Evolutionary conservation across 108 stramenopile species (phyloP), one percentile per base, ranked within the genome.

Genomic region (Cylindrotheca closterium): DNA sequence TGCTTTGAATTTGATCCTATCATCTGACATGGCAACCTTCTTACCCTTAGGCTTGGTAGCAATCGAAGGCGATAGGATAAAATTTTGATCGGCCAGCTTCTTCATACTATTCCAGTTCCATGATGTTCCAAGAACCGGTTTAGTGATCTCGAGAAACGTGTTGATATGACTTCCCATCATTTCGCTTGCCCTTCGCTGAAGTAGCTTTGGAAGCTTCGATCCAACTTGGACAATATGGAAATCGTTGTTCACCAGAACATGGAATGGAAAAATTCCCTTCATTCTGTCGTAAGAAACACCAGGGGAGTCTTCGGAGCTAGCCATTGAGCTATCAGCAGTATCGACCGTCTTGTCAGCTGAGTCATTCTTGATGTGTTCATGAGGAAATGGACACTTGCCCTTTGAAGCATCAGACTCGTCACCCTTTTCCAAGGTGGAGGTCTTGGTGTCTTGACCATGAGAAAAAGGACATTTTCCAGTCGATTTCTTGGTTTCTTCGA

Each of bases 151-250:
- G 37, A 42, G 37, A 42, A 42, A 42, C 10, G 7, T 15, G 10
- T 15, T 15, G 37, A 42, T 15, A 42, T 42, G 37, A 10, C 37
- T 42, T 42, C 15, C 37, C 7, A 7, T 10, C 37, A 42, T 42
- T 10, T 42, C 37, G 10, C 10, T 15, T 42, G 7, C 37, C 15
- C 10, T 10, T 10, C 10, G 7, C 15, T 15, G 10, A 7, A 75
- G 24, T 22, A 76, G 25, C 29, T 68, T 58, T 23, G 79, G 63
- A 0, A 76, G 45, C 12, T 70, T 57, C 10, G 54, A 55, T 18
- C 79, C 79, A 18, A 63, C 54, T 54, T 79, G 74, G 37, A 71
- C 37, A 30, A 79, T 73, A 15, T n/a, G 56, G 46, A 79, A 75
- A 22, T 71, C 50, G 22, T 67, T 17, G 50, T 75, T 49, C 21